Evolutionary conservation across 2,329 filamentous ascomycete species (phyloP).

Genomic region (Didymellaceae sp.): DNA sequence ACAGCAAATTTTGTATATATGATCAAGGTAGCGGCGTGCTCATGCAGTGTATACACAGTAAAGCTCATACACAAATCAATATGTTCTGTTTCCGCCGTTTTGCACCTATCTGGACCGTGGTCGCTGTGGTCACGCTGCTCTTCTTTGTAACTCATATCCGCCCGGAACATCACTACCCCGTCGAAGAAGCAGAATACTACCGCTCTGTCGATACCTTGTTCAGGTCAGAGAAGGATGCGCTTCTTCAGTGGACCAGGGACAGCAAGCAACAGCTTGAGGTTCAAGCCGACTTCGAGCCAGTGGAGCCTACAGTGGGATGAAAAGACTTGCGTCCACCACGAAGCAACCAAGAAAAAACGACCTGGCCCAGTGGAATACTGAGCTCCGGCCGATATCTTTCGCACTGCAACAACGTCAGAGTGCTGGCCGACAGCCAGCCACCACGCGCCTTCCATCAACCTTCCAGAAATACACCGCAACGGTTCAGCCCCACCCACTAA

Average conservation of each 20-base stretch:
- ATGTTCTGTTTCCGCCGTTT: conserved; percentile 19
- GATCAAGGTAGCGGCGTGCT: not conserved
- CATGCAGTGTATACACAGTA: not conserved
- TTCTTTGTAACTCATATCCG: conserved; percentile 10
- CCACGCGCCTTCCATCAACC: conserved; percentile 1
- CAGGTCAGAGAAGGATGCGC: conserved; percentile 13
- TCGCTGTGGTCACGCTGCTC: conserved; percentile 7
- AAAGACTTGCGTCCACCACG: not conserved
- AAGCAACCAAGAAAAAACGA: not conserved
- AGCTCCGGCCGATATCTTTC: too few species aligned
- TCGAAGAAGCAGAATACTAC: conserved; percentile 12
- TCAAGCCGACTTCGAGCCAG: not conserved
- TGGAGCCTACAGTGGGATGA: conserved; percentile 10
- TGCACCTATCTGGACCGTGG: conserved; percentile 14
- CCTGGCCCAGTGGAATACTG: not conserved
- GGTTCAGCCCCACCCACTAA: not conserved
- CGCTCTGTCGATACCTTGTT: conserved; percentile 15
- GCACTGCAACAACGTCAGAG: not conserved
- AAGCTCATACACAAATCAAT: not conserved
- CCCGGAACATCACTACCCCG: conserved; percentile 9
- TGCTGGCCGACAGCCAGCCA: not conserved
- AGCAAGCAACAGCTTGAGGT: conserved; percentile 5
- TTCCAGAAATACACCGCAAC: conserved; percentile 5
- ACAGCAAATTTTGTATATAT: conserved; percentile 20
- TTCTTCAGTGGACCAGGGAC: conserved; percentile 13